These are phyloP conservation scores for Melaleuca alternifolia DNA, from an alignment of 345 rosid genomes.

Conservation along the genomic window DNA sequence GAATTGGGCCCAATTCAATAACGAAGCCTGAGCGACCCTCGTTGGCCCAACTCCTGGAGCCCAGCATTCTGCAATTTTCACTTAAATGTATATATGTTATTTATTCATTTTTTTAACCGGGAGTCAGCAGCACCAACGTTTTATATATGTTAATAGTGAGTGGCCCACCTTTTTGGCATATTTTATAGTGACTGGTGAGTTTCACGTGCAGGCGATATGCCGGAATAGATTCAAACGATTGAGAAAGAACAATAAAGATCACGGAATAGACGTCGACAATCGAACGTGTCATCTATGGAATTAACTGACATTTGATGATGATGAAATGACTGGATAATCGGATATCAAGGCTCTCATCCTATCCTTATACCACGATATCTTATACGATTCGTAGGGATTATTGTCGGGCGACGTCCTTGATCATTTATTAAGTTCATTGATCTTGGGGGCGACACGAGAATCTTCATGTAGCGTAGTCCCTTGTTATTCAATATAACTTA, in stretches of 20 bases:
- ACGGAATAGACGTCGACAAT: background rate
- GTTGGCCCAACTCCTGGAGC: background rate
- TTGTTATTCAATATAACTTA: background rate
- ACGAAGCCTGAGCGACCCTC: background rate
- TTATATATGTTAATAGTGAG: background rate
- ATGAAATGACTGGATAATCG: background rate
- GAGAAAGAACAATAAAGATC: background rate
- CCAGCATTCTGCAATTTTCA: background rate
- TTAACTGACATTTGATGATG: background rate
- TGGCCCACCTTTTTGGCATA: background rate
- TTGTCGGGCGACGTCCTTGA: background rate
- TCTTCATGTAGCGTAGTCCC: background rate
- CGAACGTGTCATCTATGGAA: background rate
- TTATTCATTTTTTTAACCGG: background rate
- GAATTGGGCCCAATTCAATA: background rate
- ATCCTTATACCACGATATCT: background rate
- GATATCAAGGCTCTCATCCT: background rate
- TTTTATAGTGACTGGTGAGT: background rate
- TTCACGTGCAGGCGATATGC: background rate
- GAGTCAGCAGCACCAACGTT: background rate
- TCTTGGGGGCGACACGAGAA: accelerated
- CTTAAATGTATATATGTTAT: background rate
- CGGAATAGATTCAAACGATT: background rate
- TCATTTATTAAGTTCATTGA: background rate
- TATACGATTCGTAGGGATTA: too few species aligned